phyloP scores from a whole-genome alignment of 169 alveolate species.

The Fabrea salina region DNA sequence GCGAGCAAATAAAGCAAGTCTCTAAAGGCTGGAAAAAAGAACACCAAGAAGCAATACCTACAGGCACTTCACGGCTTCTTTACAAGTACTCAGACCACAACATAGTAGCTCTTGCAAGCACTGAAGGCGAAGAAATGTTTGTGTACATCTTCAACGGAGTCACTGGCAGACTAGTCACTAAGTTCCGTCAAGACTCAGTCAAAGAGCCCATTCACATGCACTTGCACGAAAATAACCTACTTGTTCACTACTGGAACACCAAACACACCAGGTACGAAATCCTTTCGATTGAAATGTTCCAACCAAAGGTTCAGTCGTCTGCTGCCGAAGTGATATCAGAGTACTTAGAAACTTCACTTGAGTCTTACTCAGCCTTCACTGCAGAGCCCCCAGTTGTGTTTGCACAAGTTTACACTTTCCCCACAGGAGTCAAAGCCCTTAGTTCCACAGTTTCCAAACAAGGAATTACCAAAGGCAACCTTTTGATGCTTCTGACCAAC shows the following conservation, averaged over 20 bases:
- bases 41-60: conserved; percentile 14
- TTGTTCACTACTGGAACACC: conserved; percentile 32
- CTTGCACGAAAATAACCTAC: conserved; percentile 42
- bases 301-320: conserved; percentile 23
- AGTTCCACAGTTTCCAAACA: conserved; percentile 38
- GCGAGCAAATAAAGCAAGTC: background rate
- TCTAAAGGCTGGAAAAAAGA: background rate
- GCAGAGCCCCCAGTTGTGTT: conserved; percentile 36
- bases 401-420: conserved; percentile 46
- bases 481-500: conserved; percentile 27
- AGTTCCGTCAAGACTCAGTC: conserved; percentile 43
- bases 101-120: conserved; percentile 42
- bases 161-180: conserved; percentile 43
- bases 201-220: conserved; percentile 34
- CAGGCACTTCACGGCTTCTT: conserved; percentile 31
- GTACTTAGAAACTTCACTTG: background rate
- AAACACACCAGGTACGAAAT: conserved; percentile 41
- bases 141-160: conserved; percentile 49
- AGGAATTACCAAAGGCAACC: conserved; percentile 48
- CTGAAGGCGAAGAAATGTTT: background rate
- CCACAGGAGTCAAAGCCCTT: conserved; percentile 35
- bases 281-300: conserved; percentile 38
- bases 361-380: conserved; percentile 27
- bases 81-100: conserved; percentile 45
- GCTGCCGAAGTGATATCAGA: conserved; percentile 9